A percentile compares a stretch with the other conserved stretches of the same genome.
phyloP scores from a whole-genome alignment of 2,329 filamentous ascomycete genomes.

The Clarireedia monteithiana region DNA sequence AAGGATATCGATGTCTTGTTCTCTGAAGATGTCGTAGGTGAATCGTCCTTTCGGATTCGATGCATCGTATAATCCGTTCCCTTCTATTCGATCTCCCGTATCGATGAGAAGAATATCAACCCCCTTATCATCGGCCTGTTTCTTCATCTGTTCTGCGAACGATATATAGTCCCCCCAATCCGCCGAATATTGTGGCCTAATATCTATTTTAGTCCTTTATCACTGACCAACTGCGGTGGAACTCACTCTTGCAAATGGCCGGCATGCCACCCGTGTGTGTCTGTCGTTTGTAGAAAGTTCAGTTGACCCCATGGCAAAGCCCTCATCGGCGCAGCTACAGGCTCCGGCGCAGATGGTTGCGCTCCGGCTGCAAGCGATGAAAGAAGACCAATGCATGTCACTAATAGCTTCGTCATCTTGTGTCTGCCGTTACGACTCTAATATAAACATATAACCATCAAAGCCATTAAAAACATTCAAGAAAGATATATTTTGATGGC shows the following conservation, averaged over 20 bases:
- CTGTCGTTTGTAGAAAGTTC: conserved; percentile 95
- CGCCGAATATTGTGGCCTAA: conserved; percentile 78
- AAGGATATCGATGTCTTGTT: conserved; percentile 77
- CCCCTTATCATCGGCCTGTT: conserved; percentile 68
- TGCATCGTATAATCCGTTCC: conserved; percentile 89
- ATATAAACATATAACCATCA: background rate
- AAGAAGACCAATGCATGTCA: conserved; percentile 17
- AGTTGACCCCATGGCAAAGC: conserved; percentile 86
- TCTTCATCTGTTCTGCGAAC: conserved; percentile 75
- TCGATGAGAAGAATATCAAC: conserved; percentile 88
- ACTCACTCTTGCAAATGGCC: conserved; percentile 84
- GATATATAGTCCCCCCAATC: conserved; percentile 99
- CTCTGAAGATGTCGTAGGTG: conserved; percentile 76
- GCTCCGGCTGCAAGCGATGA: conserved; percentile 35
- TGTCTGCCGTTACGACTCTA: background rate
- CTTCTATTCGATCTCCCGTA: conserved; percentile 87
- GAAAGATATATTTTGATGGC: too few species aligned
- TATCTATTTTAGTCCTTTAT: conserved; percentile 11
- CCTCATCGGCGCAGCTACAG: conserved; percentile 73
- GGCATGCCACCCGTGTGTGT: conserved; percentile 92
- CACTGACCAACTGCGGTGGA: background rate
- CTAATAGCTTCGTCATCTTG: conserved; percentile 14
- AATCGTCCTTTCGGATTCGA: conserved; percentile 83
- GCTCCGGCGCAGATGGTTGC: conserved; percentile 74
- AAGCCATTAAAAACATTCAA: too few species aligned